Evolutionary conservation across 129 eudicot genomes (phyloP), one percentile per base, ranked within the genome.

Genomic region (Apium graveolens): DNA sequence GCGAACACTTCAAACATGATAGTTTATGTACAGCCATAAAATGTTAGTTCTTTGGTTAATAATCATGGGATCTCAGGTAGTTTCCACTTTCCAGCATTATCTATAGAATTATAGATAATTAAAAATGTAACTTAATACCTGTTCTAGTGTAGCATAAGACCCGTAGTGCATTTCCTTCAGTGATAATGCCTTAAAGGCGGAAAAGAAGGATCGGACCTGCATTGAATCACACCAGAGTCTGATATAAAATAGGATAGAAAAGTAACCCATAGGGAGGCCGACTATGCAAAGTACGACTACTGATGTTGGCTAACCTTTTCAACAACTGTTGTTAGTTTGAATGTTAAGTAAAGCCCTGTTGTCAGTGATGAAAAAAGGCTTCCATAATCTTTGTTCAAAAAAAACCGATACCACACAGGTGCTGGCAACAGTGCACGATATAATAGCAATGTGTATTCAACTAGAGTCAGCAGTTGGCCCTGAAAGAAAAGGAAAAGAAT

Each of bases 381-480:
- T 76, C 95, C 95, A 77, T 90, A 87, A 37, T 90, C 91, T 84
- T 90, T 90, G 84, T 90, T 90, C 79, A 90, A 80, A 76, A 87
- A 90, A 78, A 90, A 90, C 2, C 95, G 87, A 80, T 87, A 90
- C 95, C 95, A 90, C 41, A 87, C 90, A 46, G 95, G 95, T 76
- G 91, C 81, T 7, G 95, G 95, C 82, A 90, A 84, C 81, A 90
- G 83, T 45, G 91, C 85, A 21, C 95, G 91, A 75, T 90, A 90
- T 77, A 90, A 71, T 51, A 86, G 79, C 76, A 90, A 81, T 9
- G 89, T 35, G 78, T 87, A 90, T 81, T 90, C 94, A 76, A 90
- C 89, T 76, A 90, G 83, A 85, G 95, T 90, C 83, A 90, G 75
- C 87, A 90, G 82, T 82, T 90, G 95, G 55, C 95, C 95, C 95